Evolutionary conservation across 306 rosid species (phyloP), one percentile per base, ranked within the genome.

Genomic region (Casuarina equisetifolia): DNA sequence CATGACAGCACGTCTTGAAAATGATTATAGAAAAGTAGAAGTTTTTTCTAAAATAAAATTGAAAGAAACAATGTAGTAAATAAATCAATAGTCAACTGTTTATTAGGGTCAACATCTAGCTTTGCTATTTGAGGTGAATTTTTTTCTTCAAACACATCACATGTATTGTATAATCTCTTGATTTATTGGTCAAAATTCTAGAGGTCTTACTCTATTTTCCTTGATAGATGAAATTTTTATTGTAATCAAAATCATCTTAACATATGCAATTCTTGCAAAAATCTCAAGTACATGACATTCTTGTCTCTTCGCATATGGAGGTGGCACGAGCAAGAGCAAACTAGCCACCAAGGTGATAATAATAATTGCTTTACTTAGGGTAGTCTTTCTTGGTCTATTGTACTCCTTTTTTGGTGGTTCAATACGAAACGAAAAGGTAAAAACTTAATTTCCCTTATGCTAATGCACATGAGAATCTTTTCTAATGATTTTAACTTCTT

Each of bases 321-420:
- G 82, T 32, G 78, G 32, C 32, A 25, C 32, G 32, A 25, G 72
- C 55, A 74, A 73, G 70, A 66, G 82, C 0, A 87, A 66, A 85
- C 71, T 75, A 66, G 82, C 86, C 51, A 70, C 48, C 61, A 32
- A 74, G 46, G 75, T 70, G 77, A 84, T 89, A 49, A 64, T 82
- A 77, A 50, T 76, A 36, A 42, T 80, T 44, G 69, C 81, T 80
- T 68, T 82, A 59, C 86, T 74, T 0, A 94, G 88, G 79, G 83
- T 84, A 55, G 59, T 81, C 81, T 81, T 76, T 45, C 64, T 89
- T 12, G 91, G 83, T 46, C 43, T 88, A 39, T 4, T 81, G 1
- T 25, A 35, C 86, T 80, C 78, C 71, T 89, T 13, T 52, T 84
- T n/a, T 82, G 89, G 91, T 81, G 85, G 62, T 84, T 82, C 86